Conservation (phyloP, 352 stramenopile species). For the Globisporangium sylvaticum region DNA sequence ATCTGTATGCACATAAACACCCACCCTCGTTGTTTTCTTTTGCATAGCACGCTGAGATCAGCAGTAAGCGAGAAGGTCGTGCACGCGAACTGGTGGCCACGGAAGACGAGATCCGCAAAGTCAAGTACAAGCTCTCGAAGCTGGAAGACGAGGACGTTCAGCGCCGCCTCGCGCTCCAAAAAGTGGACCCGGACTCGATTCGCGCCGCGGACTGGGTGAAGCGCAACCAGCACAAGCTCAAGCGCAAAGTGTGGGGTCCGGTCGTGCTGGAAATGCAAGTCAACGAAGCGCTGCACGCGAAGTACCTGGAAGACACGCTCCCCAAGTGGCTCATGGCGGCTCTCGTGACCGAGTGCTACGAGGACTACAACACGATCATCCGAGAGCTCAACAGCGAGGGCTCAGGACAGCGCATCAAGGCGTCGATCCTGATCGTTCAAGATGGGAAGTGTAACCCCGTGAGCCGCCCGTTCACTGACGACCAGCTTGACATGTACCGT, state of each 20-base stretch:
- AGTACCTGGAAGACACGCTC: conserved; percentile 83
- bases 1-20: not conserved
- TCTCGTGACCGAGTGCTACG: conserved; percentile 73
- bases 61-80: conserved; percentile 57
- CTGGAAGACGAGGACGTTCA: conserved; percentile 80
- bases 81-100: conserved; percentile 39
- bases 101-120: conserved; percentile 52
- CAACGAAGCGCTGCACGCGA: conserved; percentile 69
- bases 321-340: conserved; percentile 75
- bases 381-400: conserved; percentile 49
- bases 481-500: conserved; percentile 50
- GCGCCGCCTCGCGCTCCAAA: conserved; percentile 50
- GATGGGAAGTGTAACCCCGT: conserved; percentile 43
- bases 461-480: conserved; percentile 51
- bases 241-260: conserved; percentile 78
- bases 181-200: conserved; percentile 65
- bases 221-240: conserved; percentile 58
- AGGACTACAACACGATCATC: conserved; percentile 81
- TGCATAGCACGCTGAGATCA: conserved; percentile 63
- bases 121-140: conserved; percentile 47
- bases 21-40: not conserved
- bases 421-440: conserved; percentile 68
- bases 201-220: conserved; percentile 75
- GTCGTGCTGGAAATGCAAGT: conserved; percentile 84
- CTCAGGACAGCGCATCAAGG: conserved; percentile 47